Conservation (phyloP, 495 filamentous ascomycete genomes). For the Letharia columbiana region DNA sequence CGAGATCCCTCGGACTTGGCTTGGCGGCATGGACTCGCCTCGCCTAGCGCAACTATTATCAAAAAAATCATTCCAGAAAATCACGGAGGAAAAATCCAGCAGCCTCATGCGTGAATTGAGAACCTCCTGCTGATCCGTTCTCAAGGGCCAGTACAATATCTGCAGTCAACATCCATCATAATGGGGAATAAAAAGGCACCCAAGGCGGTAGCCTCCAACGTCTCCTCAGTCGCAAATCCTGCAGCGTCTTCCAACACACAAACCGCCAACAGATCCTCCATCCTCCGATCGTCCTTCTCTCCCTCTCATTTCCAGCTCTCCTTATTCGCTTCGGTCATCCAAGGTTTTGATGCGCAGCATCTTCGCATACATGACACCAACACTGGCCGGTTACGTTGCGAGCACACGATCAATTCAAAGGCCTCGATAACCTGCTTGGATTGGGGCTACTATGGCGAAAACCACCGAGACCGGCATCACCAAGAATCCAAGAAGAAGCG, state of each 20-base stretch:
- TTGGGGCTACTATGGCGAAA: constrained; percentile 43
- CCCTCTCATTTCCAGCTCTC: constrained; percentile 48
- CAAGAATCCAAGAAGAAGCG: constrained; percentile 48
- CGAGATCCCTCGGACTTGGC: no score
- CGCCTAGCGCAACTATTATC: no score
- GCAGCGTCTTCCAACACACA: constrained; percentile 33
- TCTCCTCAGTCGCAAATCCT: constrained; percentile 41
- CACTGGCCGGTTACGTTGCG: constrained; percentile 49
- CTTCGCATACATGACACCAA: constrained; percentile 52
- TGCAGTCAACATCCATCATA: constrained; percentile 16
- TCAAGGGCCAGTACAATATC: neutral
- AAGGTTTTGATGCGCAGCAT: constrained; percentile 50
- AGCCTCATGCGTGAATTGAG: neutral
- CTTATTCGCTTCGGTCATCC: constrained; percentile 52
- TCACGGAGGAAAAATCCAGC: no score
- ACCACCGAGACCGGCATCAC: constrained; percentile 31
- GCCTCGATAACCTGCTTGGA: constrained; percentile 48
- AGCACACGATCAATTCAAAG: constrained; percentile 45
- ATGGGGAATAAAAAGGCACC: constrained; percentile 46
- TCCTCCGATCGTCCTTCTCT: constrained; percentile 45
- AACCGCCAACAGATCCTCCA: constrained; percentile 40
- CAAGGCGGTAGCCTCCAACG: constrained; percentile 38
- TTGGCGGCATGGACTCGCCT: no score
- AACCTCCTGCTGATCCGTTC: neutral
- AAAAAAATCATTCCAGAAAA: no score